Evolutionary conservation across 1,139 yeast species (phyloP).

Genomic region (Debaryomyces singareniensis): DNA sequence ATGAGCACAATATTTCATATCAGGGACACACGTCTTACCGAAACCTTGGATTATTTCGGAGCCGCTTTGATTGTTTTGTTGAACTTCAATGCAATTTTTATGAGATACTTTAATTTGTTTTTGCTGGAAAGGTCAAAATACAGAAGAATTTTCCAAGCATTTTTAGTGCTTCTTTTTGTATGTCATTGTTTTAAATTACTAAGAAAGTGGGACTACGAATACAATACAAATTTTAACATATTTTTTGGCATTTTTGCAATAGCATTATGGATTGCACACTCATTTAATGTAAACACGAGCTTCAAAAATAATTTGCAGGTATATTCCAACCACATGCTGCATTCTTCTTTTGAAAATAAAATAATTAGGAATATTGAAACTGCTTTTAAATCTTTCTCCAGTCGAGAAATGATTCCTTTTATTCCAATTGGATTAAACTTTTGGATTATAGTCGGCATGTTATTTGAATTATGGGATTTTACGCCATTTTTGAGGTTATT

Average conservation of each 20-base stretch:
- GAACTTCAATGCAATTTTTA: slow-evolving; percentile 30
- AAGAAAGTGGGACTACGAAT: slow-evolving; percentile 33
- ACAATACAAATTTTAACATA: slow-evolving; percentile 31
- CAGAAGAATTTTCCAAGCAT: slow-evolving; percentile 9
- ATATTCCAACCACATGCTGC: slow-evolving; percentile 31
- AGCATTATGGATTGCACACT: slow-evolving; percentile 30
- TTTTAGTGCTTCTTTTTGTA: slow-evolving; percentile 12
- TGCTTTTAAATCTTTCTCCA: slow-evolving; percentile 17
- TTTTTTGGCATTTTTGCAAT: slow-evolving; percentile 27
- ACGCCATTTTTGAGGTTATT: slow-evolving; percentile 25
- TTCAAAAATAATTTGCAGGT: slow-evolving; percentile 18
- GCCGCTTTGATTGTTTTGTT: slow-evolving; percentile 35
- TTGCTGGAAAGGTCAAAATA: slow-evolving; percentile 4
- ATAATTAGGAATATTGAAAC: slow-evolving; percentile 25
- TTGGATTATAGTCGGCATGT: slow-evolving; percentile 28
- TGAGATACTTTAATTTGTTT: slow-evolving; percentile 27
- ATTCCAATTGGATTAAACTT: slow-evolving; percentile 31
- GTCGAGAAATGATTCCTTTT: slow-evolving; percentile 25
- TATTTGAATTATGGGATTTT: slow-evolving; percentile 35
- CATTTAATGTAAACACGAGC: slow-evolving; percentile 14
- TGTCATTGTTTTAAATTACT: slow-evolving; percentile 25
- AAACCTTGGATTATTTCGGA: slow-evolving; percentile 39
- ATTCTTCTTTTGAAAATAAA: slow-evolving; percentile 37
- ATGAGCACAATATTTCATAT: slow-evolving; percentile 36
- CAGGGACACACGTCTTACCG: slow-evolving; percentile 33